Base-by-base conservation (phyloP, 2,329 filamentous ascomycete species). In the Ustilaginoidea virens region DNA sequence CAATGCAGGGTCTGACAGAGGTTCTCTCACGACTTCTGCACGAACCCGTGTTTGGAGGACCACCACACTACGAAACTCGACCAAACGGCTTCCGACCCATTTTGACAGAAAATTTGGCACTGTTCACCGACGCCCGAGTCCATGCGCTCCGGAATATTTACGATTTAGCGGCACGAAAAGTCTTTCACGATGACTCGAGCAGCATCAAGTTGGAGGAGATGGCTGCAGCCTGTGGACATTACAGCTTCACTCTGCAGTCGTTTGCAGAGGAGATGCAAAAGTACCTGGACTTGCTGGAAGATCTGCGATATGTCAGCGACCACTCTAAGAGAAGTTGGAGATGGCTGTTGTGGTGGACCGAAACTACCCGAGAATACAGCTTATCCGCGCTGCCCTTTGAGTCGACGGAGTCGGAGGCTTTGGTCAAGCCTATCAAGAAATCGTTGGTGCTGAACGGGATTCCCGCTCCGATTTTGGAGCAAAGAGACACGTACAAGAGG, bases 141-240 rank as follows among this genome's bases (percentile, higher is more conserved):
- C 69, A 78, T 27, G 82, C 85, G 0, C 59, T 94, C 5, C 63
- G 72, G 32, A 63, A 74, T 32, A 61, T 93, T 1, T 93, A 93
- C 49, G 71, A 69, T 36, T 75, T 69, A 29, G 80, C 80, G 37
- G 73, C 81, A 37, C 61, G 78, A 23, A 67, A 14, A 7, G 66
- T 13, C 69, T 68, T 30, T 61, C 69, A 4, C 64, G 67, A 25
- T 70, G 73, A 79, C 23, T 75, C 75, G 34, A 63, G 82, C 9
- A 74, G 87, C 46, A 83, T 83, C 1, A 83, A 92, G 48, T 79
- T 90, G 33, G 86, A 94, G 49, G 86, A 93, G 51, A 82, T 93
- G 8, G 82, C 83, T 19, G 85, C 86, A 7, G 87, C 82, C 32
- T 94, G 86, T 45, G 85, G 85, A 0, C 82, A 93, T 51, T 94